These are phyloP conservation scores for Candida tallmaniae DNA, from an alignment of 805 yeast genomes.

Conservation along the genomic window DNA sequence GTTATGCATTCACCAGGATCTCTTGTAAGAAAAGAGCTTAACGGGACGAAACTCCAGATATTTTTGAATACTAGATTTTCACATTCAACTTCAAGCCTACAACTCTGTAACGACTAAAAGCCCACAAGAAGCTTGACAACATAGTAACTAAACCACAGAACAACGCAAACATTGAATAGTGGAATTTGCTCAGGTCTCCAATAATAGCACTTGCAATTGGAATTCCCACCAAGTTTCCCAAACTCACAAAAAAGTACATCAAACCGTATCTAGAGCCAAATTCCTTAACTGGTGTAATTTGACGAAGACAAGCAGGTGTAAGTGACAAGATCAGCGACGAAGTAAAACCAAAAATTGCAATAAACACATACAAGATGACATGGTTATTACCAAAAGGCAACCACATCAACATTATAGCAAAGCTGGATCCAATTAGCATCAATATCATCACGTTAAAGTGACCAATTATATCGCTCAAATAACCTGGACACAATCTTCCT, in stretches of 20 bases:
- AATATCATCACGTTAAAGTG: slow-evolving; percentile 52
- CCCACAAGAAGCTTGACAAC: slow-evolving; percentile 25
- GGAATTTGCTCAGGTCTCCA: slow-evolving; percentile 23
- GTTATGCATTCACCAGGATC: too few relatives aligned
- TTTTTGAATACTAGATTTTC: slow-evolving; percentile 12
- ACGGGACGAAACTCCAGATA: too few relatives aligned
- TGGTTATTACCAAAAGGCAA: slow-evolving; percentile 52
- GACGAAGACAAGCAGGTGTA: slow-evolving; percentile 67
- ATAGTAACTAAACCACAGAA: slow-evolving; percentile 28
- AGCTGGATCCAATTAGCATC: slow-evolving; percentile 41
- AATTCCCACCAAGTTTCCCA: slow-evolving; percentile 32
- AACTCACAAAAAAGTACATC: slow-evolving; percentile 54
- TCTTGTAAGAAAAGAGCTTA: too few relatives aligned
- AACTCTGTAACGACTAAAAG: slow-evolving; percentile 22
- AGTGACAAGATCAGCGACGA: slow-evolving; percentile 59
- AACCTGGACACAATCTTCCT: slow-evolving; percentile 55
- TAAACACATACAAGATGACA: slow-evolving; percentile 46
- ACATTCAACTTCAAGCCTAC: slow-evolving; percentile 27
- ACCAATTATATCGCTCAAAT: slow-evolving; percentile 51
- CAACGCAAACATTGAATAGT: slow-evolving; percentile 28
- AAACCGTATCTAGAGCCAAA: slow-evolving; percentile 71
- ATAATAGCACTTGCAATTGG: slow-evolving; percentile 35
- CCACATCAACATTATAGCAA: slow-evolving; percentile 57
- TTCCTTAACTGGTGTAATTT: slow-evolving; percentile 55
- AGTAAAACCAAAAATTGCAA: slow-evolving; percentile 53